A percentile compares a stretch with the other conserved stretches of the same genome.
Conservation (phyloP, 1,139 yeast species). For the Debaryomyces sp. region DNA sequence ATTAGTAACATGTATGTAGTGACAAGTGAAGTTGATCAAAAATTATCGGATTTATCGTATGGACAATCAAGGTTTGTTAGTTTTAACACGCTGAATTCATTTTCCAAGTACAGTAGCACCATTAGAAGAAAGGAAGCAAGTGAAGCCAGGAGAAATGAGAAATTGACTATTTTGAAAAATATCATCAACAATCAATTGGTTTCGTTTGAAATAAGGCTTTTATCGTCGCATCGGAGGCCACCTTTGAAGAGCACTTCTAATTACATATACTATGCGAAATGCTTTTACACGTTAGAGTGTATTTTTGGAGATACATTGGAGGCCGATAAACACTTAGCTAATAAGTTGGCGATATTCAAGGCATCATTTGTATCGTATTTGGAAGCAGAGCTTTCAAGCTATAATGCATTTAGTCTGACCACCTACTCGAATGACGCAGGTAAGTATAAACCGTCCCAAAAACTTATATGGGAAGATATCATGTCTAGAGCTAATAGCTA, state of each 20-base stretch:
- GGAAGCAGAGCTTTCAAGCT: conserved; percentile 29
- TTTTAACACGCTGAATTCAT: conserved; percentile 26
- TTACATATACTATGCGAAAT: conserved; percentile 37
- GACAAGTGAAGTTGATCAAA: conserved; percentile 31
- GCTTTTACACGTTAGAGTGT: conserved; percentile 34
- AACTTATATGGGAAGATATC: conserved; percentile 15
- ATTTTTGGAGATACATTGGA: conserved; percentile 26
- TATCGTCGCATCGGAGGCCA: neutral
- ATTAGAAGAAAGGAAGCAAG: conserved; percentile 20
- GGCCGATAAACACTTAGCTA: conserved; percentile 17
- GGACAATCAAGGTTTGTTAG: conserved; percentile 31
- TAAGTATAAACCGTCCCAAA: conserved; percentile 18
- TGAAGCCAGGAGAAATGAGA: conserved; percentile 18
- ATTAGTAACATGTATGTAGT: conserved; percentile 56
- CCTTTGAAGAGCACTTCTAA: conserved; percentile 25
- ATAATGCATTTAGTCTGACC: conserved; percentile 16
- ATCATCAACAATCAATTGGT: conserved; percentile 32
- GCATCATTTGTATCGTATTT: conserved; percentile 26
- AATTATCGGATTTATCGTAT: conserved; percentile 37
- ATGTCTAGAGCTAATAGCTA: neutral
- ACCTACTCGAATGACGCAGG: conserved; percentile 15
- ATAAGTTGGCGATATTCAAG: conserved; percentile 27
- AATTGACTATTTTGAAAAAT: conserved; percentile 27
- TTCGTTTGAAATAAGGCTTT: conserved; percentile 23
- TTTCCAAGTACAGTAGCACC: conserved; percentile 23